Base-by-base conservation (phyloP, 2,329 filamentous ascomycete species). In the Fusarium nurragi region DNA sequence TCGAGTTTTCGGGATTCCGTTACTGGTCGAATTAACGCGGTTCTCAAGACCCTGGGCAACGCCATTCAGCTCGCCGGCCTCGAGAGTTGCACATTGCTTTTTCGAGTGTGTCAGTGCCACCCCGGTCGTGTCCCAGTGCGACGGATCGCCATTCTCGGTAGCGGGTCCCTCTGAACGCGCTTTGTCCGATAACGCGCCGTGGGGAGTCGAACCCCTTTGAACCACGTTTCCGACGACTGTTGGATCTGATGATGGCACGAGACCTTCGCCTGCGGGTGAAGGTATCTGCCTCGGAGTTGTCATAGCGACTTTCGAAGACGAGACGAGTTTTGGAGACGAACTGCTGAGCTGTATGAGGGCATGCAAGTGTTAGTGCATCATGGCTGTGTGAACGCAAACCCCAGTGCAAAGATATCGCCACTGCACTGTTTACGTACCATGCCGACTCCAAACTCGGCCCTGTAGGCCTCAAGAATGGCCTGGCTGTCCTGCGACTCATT, bases 401-500 rank as follows among this genome's bases (percentile, higher is more conserved):
- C 65, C 65, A 68, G 65, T 68, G 66, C 37, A 49, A 30, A 22
- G 14, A 14, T 5, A 43, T 32, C 28, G 25, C 45, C 38, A 36
- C 39, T 57, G 47, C 66, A 71, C 59, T 65, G 67, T 64, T 18
- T 66, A 80, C 79, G 70, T 74, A 81, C 79, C 72, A 72, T 68
- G 43, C 72, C 76, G 16, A 78, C 72, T 53, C 78, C 79, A 55
- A 80, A 77, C 55, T 78, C 72, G 19, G 70, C 73, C 60, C 75
- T 76, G 64, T 80, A 75, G 53, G 73, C 73, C 32, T 78, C 74
- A 3, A 79, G 64, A 23, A 82, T 71, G 23, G 74, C 71, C 70
- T 82, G 80, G 72, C 78, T 83, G 67, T 83, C 80, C 64, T 82
- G 80, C 9, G 78, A 77, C 51, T 80, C 79, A 58, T 74, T 71